A percentile compares a stretch with the other conserved stretches of the same genome.
Evolutionary conservation across 371 early-diverging fungal genomes (phyloP).

Genomic region (Dichotomocladium elegans): DNA sequence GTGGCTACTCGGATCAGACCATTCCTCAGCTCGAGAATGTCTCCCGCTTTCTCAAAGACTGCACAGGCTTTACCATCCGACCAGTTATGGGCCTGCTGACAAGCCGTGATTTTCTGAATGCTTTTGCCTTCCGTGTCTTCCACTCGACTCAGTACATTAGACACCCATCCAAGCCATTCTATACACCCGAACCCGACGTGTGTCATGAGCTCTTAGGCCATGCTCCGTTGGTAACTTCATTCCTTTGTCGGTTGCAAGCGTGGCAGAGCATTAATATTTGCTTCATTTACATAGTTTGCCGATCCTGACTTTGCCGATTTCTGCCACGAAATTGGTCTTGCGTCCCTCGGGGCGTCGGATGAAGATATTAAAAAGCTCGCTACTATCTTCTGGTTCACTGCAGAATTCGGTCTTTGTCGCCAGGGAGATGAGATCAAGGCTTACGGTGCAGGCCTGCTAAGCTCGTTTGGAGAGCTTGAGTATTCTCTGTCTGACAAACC

Average conservation of each 20-base stretch:
- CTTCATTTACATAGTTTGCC: slow-evolving; percentile 58
- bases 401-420: slow-evolving; percentile 92
- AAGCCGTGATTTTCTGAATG: slow-evolving; percentile 93
- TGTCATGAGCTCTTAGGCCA: slow-evolving; percentile 87
- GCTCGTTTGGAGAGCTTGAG: slow-evolving; percentile 96
- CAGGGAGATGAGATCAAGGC: slow-evolving; percentile 82
- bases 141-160: slow-evolving; percentile 97
- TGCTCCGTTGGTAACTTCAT: slow-evolving; percentile 54
- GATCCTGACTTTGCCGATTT: slow-evolving; percentile 96
- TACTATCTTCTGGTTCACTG: slow-evolving; percentile 93
- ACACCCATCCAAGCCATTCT: slow-evolving; percentile 86
- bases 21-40: slow-evolving; percentile 92
- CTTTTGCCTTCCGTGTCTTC: slow-evolving; percentile 97
- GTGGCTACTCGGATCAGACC: slow-evolving; percentile 79
- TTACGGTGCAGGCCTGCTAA: slow-evolving; percentile 92
- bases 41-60: slow-evolving; percentile 92
- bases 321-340: slow-evolving; percentile 94
- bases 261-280: neutral
- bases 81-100: slow-evolving; percentile 95
- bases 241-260: neutral
- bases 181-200: slow-evolving; percentile 94
- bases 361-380: slow-evolving; percentile 88
- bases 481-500: slow-evolving; percentile 83
- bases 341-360: slow-evolving; percentile 91
- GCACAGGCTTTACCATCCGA: slow-evolving; percentile 93